phyloP scores from a whole-genome alignment of 2,329 filamentous ascomycete genomes.

The Aureobasidium sp. region DNA sequence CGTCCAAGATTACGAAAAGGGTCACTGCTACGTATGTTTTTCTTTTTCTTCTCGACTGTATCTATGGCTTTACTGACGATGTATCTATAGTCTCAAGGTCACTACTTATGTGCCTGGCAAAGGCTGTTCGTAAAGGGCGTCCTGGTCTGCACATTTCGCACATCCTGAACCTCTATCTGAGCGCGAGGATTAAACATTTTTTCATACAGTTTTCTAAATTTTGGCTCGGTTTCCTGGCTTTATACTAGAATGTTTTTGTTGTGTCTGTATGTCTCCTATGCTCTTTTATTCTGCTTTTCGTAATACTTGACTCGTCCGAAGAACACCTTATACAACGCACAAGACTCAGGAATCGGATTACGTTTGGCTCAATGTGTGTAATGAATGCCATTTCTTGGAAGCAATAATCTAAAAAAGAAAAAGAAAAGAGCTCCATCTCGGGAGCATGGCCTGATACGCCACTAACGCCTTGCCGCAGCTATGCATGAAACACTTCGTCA shows the following conservation, averaged over 20 bases:
- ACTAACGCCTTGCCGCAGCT: not conserved
- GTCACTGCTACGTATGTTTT: slow-evolving; percentile 4
- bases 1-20: not conserved
- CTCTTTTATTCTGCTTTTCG: not conserved
- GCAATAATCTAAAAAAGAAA: not conserved
- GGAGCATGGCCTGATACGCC: not conserved
- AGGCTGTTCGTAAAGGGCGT: not conserved
- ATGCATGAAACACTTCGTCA: not conserved
- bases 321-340: not conserved
- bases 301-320: too few relatives aligned
- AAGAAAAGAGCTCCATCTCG: not conserved
- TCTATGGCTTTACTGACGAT: not conserved
- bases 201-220: too few relatives aligned
- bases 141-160: too few relatives aligned
- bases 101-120: not conserved
- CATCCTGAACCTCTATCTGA: too few relatives aligned
- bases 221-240: not conserved
- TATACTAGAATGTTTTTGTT: not conserved
- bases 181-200: too few relatives aligned
- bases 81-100: not conserved
- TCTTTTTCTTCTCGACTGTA: not conserved
- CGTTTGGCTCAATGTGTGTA: not conserved
- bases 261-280: not conserved
- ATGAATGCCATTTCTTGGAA: not conserved
- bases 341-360: too few relatives aligned